Evolutionary conservation across 352 stramenopile genomes (phyloP).

Genomic region (Phytophthora uliginosa): DNA sequence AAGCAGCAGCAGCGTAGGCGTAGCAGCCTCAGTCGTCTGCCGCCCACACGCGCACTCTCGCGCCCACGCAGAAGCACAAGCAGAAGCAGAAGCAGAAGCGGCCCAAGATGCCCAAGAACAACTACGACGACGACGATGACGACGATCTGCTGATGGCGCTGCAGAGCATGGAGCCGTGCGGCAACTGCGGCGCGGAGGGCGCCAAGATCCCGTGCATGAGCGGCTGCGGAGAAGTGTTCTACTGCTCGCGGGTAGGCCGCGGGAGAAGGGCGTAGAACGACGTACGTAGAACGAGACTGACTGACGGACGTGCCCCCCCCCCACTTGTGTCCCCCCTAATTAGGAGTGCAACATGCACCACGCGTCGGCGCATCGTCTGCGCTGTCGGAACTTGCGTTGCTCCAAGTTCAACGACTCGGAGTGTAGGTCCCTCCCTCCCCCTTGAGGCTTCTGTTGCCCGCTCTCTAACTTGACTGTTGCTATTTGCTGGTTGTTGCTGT

Average conservation of each 20-base stretch:
- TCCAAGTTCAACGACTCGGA: conserved; percentile 93
- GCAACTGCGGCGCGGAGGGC: conserved; percentile 83
- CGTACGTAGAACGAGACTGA: background rate
- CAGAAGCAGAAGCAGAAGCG: background rate
- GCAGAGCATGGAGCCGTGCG: conserved; percentile 89
- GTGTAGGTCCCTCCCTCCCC: conserved; percentile 54
- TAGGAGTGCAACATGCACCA: conserved; percentile 92
- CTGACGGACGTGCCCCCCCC: background rate
- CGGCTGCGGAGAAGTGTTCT: conserved; percentile 88
- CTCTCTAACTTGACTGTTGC: background rate
- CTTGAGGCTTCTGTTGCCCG: background rate
- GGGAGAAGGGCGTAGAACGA: background rate
- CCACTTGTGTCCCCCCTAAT: background rate
- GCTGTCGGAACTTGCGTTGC: conserved; percentile 86
- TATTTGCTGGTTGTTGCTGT: background rate
- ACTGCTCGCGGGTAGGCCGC: conserved; percentile 78
- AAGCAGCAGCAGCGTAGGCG: background rate
- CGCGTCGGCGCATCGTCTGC: conserved; percentile 87
- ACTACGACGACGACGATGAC: conserved; percentile 89
- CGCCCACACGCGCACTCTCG: conserved; percentile 3
- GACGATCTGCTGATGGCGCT: conserved; percentile 89
- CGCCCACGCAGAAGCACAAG: background rate
- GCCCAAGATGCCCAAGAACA: conserved; percentile 63
- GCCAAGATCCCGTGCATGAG: conserved; percentile 91
- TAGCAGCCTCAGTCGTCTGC: background rate